Conservation (phyloP, 2,329 filamentous ascomycete species). For the Metarhizium anisopliae region DNA sequence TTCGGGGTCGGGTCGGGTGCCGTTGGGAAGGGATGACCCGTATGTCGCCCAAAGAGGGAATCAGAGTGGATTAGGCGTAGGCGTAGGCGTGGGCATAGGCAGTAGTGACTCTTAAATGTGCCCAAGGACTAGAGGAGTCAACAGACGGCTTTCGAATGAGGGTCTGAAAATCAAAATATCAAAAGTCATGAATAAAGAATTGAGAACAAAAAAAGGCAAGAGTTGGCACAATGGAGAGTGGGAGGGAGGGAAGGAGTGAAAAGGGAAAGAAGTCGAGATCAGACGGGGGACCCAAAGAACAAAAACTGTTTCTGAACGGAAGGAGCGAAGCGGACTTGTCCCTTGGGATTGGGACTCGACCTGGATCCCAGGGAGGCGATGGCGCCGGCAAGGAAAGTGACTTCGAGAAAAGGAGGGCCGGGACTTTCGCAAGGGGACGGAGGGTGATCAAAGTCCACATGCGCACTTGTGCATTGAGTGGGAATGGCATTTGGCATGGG, state of each 20-base stretch:
- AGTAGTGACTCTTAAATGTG: too few species aligned
- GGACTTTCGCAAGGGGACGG: conserved; percentile 6
- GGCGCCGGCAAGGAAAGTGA: conserved; percentile 3
- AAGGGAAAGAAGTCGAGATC: conserved; percentile 6
- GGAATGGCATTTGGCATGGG: background rate
- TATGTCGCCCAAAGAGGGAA: background rate
- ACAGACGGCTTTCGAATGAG: background rate
- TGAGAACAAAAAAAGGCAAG: conserved; percentile 2
- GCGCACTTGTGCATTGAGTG: background rate
- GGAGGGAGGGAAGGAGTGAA: conserved; percentile 4
- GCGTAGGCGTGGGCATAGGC: too few species aligned
- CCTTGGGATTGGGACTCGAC: background rate
- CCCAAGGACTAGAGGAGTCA: background rate
- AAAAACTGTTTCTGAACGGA: conserved; percentile 7
- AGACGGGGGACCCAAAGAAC: conserved; percentile 6
- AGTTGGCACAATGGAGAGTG: background rate
- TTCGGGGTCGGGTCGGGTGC: background rate
- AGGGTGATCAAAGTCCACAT: conserved; percentile 6
- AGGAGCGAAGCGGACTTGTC: conserved; percentile 1
- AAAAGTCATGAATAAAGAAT: background rate
- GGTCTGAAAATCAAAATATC: background rate
- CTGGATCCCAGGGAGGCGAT: background rate
- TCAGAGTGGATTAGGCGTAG: conserved; percentile 7
- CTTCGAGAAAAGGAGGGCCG: conserved; percentile 6
- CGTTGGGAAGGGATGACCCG: background rate